Conservation (phyloP, 495 filamentous ascomycete genomes). For the Chaetomium cochliodes region DNA sequence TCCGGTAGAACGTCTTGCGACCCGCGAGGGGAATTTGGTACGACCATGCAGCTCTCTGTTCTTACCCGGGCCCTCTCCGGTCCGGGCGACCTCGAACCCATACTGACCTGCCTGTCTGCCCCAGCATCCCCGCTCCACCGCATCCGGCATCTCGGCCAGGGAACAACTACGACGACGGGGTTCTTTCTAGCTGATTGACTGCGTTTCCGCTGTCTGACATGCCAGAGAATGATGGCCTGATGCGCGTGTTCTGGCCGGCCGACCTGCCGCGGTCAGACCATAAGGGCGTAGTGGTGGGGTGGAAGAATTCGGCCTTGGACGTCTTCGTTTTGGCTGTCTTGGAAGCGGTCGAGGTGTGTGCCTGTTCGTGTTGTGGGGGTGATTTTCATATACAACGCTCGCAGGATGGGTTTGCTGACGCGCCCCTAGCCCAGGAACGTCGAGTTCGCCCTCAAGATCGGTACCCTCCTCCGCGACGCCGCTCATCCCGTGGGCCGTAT, state of each 20-base stretch:
- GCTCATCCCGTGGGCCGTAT: slow-evolving; percentile 79
- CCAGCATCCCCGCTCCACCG: slow-evolving; percentile 81
- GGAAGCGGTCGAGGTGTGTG: slow-evolving; percentile 82
- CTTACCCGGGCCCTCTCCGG: background rate
- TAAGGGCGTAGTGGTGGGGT: slow-evolving; percentile 87
- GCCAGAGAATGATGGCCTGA: slow-evolving; percentile 93
- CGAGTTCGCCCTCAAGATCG: slow-evolving; percentile 80
- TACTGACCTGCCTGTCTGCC: slow-evolving; percentile 27
- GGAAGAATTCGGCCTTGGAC: slow-evolving; percentile 89
- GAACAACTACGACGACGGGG: slow-evolving; percentile 93
- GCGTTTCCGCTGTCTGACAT: slow-evolving; percentile 49
- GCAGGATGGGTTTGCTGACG: slow-evolving; percentile 14
- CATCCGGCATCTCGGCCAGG: slow-evolving; percentile 84
- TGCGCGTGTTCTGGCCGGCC: slow-evolving; percentile 97
- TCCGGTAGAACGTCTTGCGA: slow-evolving; percentile 49
- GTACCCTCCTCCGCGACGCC: slow-evolving; percentile 78
- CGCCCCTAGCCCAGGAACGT: slow-evolving; percentile 60
- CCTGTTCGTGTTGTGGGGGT: background rate
- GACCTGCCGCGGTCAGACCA: slow-evolving; percentile 71
- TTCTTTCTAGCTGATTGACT: slow-evolving; percentile 68
- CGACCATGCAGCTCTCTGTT: slow-evolving; percentile 18
- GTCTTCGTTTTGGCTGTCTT: slow-evolving; percentile 85
- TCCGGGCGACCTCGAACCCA: background rate
- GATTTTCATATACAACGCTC: background rate
- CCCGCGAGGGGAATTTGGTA: slow-evolving; percentile 48